A percentile compares a stretch with the other conserved stretches of the same genome.
phyloP scores from a whole-genome alignment of 2,329 filamentous ascomycete species.

The Diaporthe amygdali region DNA sequence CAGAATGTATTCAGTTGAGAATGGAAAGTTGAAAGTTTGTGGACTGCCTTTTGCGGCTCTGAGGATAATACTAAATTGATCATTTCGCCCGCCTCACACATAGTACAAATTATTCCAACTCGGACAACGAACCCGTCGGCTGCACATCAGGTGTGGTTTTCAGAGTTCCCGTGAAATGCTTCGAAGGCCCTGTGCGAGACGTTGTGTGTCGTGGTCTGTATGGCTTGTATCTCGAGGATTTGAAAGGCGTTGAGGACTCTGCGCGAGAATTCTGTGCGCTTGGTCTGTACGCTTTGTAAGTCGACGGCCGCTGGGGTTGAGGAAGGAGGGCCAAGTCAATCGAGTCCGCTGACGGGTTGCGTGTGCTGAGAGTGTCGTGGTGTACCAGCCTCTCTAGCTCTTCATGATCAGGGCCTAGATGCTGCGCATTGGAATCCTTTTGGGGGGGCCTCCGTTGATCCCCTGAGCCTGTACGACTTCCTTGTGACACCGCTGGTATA shows the following conservation, averaged over 20 bases:
- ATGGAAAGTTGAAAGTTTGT: no score
- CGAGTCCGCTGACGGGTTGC: not conserved
- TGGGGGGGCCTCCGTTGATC: no score
- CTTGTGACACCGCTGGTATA: not conserved
- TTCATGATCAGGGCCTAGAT: not conserved
- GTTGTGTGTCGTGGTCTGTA: not conserved
- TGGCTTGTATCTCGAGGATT: not conserved
- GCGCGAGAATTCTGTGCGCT: not conserved
- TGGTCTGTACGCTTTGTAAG: not conserved
- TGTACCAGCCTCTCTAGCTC: not conserved
- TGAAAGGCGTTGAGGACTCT: not conserved
- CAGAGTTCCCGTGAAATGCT: not conserved
- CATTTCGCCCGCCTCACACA: no score
- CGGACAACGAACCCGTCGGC: no score
- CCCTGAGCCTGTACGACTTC: not conserved
- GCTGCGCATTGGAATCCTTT: not conserved
- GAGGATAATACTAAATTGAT: no score
- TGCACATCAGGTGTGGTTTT: not conserved
- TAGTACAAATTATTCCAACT: no score
- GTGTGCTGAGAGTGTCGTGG: not conserved
- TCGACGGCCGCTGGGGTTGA: not conserved
- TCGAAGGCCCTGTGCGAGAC: no score
- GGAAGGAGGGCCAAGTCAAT: not conserved
- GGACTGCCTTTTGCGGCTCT: no score
- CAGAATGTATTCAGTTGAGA: no score